These are phyloP conservation scores for Sicyos baderoa DNA, from an alignment of 306 rosid species.

Conservation along the genomic window DNA sequence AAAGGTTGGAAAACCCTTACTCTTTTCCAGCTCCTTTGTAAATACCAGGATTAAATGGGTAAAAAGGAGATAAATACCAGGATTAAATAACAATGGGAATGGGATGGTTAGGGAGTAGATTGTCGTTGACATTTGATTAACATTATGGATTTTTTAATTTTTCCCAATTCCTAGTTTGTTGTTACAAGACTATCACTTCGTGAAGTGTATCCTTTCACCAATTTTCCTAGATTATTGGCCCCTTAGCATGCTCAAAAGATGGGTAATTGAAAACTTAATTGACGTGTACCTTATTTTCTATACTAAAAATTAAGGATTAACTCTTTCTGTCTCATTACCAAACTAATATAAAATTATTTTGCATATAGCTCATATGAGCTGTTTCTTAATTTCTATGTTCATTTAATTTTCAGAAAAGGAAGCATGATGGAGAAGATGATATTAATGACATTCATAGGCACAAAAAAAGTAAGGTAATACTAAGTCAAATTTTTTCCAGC, in stretches of 20 bases:
- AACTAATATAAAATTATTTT: constrained; percentile 2
- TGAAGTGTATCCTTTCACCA: not conserved
- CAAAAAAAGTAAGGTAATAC: constrained; percentile 96
- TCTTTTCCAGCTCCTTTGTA: constrained; percentile 22
- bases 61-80: constrained; percentile 19
- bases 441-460: constrained; percentile 76
- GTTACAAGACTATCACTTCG: not conserved
- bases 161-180: not conserved
- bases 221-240: too few relatives aligned
- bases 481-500: constrained; percentile 17
- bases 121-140: too few relatives aligned
- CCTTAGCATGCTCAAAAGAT: too few relatives aligned
- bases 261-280: too few relatives aligned
- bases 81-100: not conserved
- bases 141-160: not conserved
- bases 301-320: constrained; percentile 1
- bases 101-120: too few relatives aligned
- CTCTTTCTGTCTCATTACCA: not conserved
- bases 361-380: not conserved
- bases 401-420: constrained; percentile 69
- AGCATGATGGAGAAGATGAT: constrained; percentile 96
- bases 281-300: not conserved
- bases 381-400: constrained; percentile 8
- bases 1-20: constrained; percentile 50
- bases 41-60: constrained; percentile 10